A percentile compares a stretch with the other conserved stretches of the same genome.
Evolutionary conservation across 1,284 basidiomycete species (phyloP).

Genomic region (Phenoliferia sp.): DNA sequence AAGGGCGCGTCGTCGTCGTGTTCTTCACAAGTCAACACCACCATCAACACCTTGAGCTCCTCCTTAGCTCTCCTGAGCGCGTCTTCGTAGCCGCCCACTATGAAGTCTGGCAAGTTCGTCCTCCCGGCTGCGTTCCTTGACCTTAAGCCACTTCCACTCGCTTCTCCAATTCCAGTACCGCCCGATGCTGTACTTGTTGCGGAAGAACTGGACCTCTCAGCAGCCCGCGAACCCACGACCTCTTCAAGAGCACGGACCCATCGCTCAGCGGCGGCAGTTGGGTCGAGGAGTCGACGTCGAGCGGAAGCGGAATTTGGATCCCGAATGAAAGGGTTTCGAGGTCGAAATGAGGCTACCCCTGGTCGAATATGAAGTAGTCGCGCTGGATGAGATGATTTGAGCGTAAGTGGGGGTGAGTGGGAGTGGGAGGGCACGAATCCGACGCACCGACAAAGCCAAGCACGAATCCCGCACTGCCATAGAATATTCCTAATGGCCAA

Average conservation of each 20-base stretch:
- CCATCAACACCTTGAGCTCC: conserved; percentile 68
- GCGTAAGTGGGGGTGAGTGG: background rate
- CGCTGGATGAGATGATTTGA: background rate
- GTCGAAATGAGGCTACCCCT: conserved; percentile 14
- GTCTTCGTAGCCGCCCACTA: conserved; percentile 73
- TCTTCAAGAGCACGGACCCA: conserved; percentile 74
- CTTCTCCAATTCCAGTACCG: background rate
- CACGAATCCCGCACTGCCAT: conserved; percentile 6
- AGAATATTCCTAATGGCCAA: conserved; percentile 15
- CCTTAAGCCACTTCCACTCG: conserved; percentile 9
- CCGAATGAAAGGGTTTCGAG: conserved; percentile 24
- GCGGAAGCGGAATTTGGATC: conserved; percentile 4
- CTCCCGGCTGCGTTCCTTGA: conserved; percentile 22
- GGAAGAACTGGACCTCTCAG: conserved; percentile 53
- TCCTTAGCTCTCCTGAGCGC: conserved; percentile 65
- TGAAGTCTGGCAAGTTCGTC: conserved; percentile 50
- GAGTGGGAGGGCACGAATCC: background rate
- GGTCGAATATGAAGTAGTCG: conserved; percentile 20
- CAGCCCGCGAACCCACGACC: conserved; percentile 56
- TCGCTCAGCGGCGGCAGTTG: conserved; percentile 56
- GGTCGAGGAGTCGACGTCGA: conserved; percentile 29
- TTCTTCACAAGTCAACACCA: conserved; percentile 81
- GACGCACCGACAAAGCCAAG: conserved; percentile 15
- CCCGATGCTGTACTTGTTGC: no score
- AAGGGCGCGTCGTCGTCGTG: conserved; percentile 85